phyloP scores from a whole-genome alignment of 129 eudicot species.

The Silybum marianum region DNA sequence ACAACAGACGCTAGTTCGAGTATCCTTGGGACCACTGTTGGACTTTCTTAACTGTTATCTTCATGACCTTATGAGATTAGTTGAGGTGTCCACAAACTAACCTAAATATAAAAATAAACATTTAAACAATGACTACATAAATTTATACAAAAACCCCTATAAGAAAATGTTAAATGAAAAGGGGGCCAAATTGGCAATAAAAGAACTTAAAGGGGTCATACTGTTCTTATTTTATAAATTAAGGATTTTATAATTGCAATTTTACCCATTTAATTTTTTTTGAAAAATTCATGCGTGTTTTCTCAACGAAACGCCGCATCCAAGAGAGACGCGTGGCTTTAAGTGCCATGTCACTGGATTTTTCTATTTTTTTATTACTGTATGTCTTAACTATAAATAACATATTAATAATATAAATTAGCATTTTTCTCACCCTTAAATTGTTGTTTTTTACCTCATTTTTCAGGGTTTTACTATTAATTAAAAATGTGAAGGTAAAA shows the following conservation, averaged over 20 bases:
- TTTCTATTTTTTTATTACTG: not conserved
- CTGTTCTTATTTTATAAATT: not conserved
- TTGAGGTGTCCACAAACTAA: not conserved
- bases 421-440: not conserved
- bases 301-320: constrained; percentile 24
- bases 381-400: not conserved
- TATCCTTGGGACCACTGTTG: too few relatives aligned
- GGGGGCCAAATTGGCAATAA: not conserved
- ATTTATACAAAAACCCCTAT: not conserved
- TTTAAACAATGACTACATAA: not conserved
- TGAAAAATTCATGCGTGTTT: not conserved
- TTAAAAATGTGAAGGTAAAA: not conserved
- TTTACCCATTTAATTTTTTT: not conserved
- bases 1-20: too few relatives aligned
- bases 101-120: not conserved
- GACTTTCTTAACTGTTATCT: not conserved
- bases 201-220: not conserved
- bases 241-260: not conserved
- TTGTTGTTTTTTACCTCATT: not conserved
- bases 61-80: too few relatives aligned
- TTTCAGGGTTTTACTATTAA: not conserved
- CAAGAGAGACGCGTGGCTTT: not conserved
- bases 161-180: not conserved
- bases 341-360: constrained; percentile 34
- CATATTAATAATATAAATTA: not conserved